Evolutionary conservation across 257 asterid genomes (phyloP).

Genomic region (Solanum infundibuliforme): DNA sequence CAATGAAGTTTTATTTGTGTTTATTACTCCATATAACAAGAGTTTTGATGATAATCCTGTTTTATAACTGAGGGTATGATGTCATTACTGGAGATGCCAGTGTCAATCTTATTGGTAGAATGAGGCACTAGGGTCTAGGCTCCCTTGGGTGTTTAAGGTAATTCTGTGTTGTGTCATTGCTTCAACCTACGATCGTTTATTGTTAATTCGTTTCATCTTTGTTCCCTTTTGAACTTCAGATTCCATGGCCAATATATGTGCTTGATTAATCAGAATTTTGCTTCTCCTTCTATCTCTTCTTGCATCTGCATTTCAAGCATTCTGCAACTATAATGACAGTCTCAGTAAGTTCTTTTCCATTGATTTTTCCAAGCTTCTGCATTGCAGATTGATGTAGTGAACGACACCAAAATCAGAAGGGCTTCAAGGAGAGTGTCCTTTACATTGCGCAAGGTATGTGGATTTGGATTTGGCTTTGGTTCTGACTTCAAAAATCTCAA

Average conservation of each 20-base stretch:
- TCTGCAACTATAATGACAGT: background rate
- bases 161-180: background rate
- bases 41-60: background rate
- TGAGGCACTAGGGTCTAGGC: background rate
- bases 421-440: slow-evolving; percentile 81
- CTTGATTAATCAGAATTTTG: background rate
- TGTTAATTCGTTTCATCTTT: background rate
- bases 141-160: background rate
- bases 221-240: background rate
- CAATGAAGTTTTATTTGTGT: no score
- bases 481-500: background rate
- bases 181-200: background rate
- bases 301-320: background rate
- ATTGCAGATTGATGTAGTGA: slow-evolving; percentile 68
- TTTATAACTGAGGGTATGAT: background rate
- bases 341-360: background rate
- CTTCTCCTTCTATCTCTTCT: background rate
- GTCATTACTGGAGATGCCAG: background rate
- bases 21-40: background rate
- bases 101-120: background rate
- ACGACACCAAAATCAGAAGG: slow-evolving; percentile 55
- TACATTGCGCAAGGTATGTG: slow-evolving; percentile 74
- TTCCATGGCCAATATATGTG: background rate
- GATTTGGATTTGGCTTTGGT: background rate
- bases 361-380: background rate